Evolutionary conservation across 2,329 filamentous ascomycete species (phyloP), one percentile per base, ranked within the genome.

Genomic region (Raffaelea deltoideospora): DNA sequence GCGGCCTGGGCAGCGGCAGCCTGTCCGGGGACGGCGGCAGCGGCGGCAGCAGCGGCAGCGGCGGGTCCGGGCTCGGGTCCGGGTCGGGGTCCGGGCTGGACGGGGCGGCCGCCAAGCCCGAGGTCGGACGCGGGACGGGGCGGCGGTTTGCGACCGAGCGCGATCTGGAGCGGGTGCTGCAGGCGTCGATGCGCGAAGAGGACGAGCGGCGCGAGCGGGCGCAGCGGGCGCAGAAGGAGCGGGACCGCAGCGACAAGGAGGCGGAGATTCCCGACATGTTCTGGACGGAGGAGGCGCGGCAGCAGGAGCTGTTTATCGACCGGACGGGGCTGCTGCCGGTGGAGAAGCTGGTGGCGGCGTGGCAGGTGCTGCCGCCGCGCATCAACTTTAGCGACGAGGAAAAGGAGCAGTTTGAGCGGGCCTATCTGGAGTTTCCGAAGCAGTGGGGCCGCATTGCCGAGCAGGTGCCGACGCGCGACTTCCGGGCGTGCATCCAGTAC

Each of bases 401-500:
- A 53, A 65, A 72, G 27, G 67, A 71, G 31, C 63, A 70, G 21
- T 86, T 90, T 50, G 79, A 86, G 46, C 76, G 79, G 46, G 68
- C 73, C 10, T 88, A 85, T 49, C 65, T 82, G 35, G 78, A 84
- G 42, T 72, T 70, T 40, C 79, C 81, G 0, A 90, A 90, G 63
- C 81, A 86, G 50, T 90, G 81, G 80, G 79, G 80, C 39, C 76
- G 73, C 47, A 76, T 90, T 40, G 79, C 82, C 5, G 73, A 79
- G 40, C 65, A 67, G 19, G 59, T 88, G 6, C 68, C 70, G 1
- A 65, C 69, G 22, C 73, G 82, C 19, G 76, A 81, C 48, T 86
- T 84, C 55, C 78, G 79, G 45, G 72, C 81, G 33, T 85, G 79
- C 54, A 90, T 90, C 47, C 79, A 85, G 51, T 85, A 87, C 54